Percentiles rank a stretch among this genome's conserved stretches.
phyloP scores from a whole-genome alignment of 1,139 yeast species.

The Diutina mesorugosa region DNA sequence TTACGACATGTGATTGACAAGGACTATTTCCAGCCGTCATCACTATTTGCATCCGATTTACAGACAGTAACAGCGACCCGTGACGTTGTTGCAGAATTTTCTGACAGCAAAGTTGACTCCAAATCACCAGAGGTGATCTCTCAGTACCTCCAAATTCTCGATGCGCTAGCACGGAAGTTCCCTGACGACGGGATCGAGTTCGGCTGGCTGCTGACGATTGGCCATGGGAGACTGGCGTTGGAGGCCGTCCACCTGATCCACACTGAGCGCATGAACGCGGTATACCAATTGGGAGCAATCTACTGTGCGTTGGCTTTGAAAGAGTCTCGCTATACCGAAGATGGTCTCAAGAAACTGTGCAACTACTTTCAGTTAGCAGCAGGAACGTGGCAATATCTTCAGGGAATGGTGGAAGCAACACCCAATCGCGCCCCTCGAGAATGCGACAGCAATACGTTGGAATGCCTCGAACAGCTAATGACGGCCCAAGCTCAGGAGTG shows the following conservation, averaged over 20 bases:
- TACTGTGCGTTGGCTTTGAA: constrained; percentile 43
- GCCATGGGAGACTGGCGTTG: constrained; percentile 14
- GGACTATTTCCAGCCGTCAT: constrained; percentile 56
- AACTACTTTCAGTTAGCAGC: constrained; percentile 58
- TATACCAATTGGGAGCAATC: constrained; percentile 58
- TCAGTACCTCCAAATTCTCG: constrained; percentile 20
- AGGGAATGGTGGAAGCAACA: constrained; percentile 2
- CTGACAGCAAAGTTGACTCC: constrained; percentile 11
- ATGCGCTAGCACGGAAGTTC: constrained; percentile 21
- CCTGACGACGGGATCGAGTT: constrained; percentile 36
- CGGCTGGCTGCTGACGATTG: constrained; percentile 62
- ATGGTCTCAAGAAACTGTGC: constrained; percentile 52
- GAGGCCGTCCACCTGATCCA: constrained; percentile 14
- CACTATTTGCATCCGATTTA: constrained; percentile 43
- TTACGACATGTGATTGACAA: constrained; percentile 38
- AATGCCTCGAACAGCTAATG: constrained; percentile 29
- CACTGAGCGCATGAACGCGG: constrained; percentile 28
- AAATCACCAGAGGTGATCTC: constrained; percentile 6
- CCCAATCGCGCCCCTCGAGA: constrained; percentile 8
- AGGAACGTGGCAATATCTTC: constrained; percentile 43
- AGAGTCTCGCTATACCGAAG: constrained; percentile 31
- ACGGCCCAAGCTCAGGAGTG: constrained; percentile 84
- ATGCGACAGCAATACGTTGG: constrained; percentile 15
- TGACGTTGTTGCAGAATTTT: constrained; percentile 9
- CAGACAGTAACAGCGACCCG: constrained; percentile 19